Evolutionary conservation across 495 filamentous ascomycete species (phyloP), one percentile per base, ranked within the genome.

Genomic region (Emericellopsis terricola): DNA sequence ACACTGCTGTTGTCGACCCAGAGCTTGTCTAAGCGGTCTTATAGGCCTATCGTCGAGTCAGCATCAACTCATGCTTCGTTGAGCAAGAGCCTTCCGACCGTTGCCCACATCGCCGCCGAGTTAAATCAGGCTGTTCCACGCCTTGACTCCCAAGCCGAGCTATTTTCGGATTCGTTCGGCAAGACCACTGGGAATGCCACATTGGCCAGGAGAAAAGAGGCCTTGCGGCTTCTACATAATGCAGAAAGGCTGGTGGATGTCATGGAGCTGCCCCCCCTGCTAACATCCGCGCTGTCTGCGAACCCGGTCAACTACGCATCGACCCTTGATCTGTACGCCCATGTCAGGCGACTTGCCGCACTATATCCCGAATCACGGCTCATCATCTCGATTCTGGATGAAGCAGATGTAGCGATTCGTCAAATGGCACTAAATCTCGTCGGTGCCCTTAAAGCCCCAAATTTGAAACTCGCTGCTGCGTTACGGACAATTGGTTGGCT

Each of bases 401-500:
- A 93, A 47, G 82, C 87, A 14, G 86, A 93, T 40, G 73, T 73
- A 26, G 83, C 80, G 13, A 94, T 94, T 74, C 79, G 78, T 43
- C 69, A 75, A 39, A 85, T 99, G 76, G 81, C 81, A 3, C 69
- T 76, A 16, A 81, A 83, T 45, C 69, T 99, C 6, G 81, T 99
- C 41, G 49, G 70, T 16, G 72, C 72, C 10, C 68, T 99, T 23
- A 76, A 83, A 33, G 55, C 66, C 1, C 81, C 80, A 19, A 70
- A 73, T 28, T 65, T 96, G 31, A 93, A 94, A 49, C 65, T 99
- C 14, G 84, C 91, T 31, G 78, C 78, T 33, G 86, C 81, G 1
- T 81, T 99, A 58, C 73, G 92, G 31, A 93, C 83, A 7, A 75
- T 94, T 23, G 81, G 85, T 39, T 94, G 83, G 78, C 64, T 99